Base-by-base conservation (phyloP, 257 asterid genomes). In the Coffea canephora region DNA sequence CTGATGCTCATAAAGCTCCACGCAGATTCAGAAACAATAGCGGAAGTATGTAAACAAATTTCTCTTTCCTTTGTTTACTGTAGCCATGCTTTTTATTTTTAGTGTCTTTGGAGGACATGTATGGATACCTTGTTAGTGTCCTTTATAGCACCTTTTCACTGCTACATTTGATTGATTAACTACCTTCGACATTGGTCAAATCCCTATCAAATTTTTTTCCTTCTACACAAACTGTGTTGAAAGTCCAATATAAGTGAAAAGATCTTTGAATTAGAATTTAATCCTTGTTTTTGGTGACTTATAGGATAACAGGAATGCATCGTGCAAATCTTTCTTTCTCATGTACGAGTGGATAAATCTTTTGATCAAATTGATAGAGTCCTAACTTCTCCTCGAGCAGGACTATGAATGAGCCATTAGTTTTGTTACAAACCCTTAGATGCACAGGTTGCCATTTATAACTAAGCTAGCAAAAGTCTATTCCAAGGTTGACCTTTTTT, bases 1-100 rank as follows among this genome's bases (percentile, higher is more conserved):
- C 83, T 93, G 81, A 89, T 93, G 96, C 96, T 93, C 80, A 86
- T 91, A 81, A 93, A 93, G 85, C 88, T 93, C 82, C 85, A 88
- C 72, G 91, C 94, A 73, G 92, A 93, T 82, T 84, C 89, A 82
- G 83, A 73, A 69, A 84, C 92, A 76, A 89, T 87, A 86, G 90
- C 92, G 77, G 98, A 93, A 80, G 98, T 93, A 88, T 73, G 81
- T 19, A 27, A 43, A 11, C 41, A 49, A 5, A 49, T 61, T 78
- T 48, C n/a, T 34, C 1, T 81, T 21, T 41, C 71, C 50, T 59
- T 50, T 73, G 31, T 57, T 43, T 72, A 66, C 59, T 57, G 78
- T 66, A 71, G 8, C 72, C 73, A 69, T 75, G 43, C 34, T 67
- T 52, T 39, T 61, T 39, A 46, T 70, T 57, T 52, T 64, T 43